These are phyloP conservation scores for Exserohilum rostratum DNA, from an alignment of 2,329 filamentous ascomycete genomes.

Conservation along the genomic window DNA sequence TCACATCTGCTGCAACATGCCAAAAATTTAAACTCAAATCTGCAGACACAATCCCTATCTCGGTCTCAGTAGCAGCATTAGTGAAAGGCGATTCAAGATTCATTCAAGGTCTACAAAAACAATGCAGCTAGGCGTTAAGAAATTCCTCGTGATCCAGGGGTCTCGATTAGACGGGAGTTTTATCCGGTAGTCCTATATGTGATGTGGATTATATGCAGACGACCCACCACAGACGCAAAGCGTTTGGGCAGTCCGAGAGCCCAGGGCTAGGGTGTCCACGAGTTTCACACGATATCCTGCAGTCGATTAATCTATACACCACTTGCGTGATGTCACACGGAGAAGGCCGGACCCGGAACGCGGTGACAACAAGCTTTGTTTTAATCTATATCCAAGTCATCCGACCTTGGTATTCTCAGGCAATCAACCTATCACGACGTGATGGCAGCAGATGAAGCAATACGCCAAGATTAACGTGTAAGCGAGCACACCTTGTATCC, in stretches of 20 bases:
- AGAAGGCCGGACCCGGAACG: conserved; percentile 5
- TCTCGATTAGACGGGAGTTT: neutral
- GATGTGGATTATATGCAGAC: conserved; percentile 5
- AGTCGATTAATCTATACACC: conserved; percentile 13
- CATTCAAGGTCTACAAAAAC: neutral
- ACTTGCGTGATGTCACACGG: conserved; percentile 1
- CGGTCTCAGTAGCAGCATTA: neutral
- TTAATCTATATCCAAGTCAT: conserved; percentile 16
- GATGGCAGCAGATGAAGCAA: neutral
- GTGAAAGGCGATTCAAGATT: neutral
- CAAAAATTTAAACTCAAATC: neutral
- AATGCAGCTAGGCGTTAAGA: no score
- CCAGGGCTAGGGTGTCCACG: neutral
- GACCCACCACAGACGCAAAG: neutral
- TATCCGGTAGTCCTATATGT: conserved; percentile 13
- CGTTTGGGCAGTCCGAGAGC: neutral
- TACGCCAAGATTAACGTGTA: neutral
- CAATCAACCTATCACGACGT: neutral
- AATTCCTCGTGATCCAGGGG: neutral
- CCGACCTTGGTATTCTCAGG: conserved; percentile 3
- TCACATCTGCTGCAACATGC: neutral
- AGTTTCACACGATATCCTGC: neutral
- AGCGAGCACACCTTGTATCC: neutral
- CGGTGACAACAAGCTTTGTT: conserved; percentile 13
- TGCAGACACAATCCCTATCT: neutral